A percentile compares a stretch with the other conserved stretches of the same genome.
phyloP scores from a whole-genome alignment of 1,139 yeast species.

The Saccharomyces hybrid region DNA sequence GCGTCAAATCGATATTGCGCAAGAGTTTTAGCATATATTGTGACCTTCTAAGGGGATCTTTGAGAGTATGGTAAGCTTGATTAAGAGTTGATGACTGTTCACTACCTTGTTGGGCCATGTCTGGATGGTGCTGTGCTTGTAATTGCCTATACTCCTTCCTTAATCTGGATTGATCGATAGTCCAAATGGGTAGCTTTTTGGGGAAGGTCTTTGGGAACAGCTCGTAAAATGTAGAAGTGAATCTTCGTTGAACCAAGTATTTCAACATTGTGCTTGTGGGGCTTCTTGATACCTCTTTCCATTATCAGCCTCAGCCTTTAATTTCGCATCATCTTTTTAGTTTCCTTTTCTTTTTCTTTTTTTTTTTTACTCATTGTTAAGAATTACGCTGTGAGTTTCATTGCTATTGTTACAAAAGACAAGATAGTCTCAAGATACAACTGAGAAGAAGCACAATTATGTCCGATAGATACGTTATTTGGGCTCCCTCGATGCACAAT shows the following conservation, averaged over 20 bases:
- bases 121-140: constrained; percentile 81
- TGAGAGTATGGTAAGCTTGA: constrained; percentile 64
- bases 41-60: constrained; percentile 64
- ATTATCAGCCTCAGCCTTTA: not conserved
- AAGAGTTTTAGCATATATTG: constrained; percentile 44
- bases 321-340: not conserved
- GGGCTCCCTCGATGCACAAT: not conserved
- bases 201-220: constrained; percentile 75
- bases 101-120: constrained; percentile 36
- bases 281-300: not conserved
- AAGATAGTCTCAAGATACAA: not conserved
- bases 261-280: not conserved
- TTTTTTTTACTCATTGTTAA: not conserved
- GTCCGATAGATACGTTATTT: constrained; percentile 4
- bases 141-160: constrained; percentile 67
- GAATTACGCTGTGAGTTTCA: not conserved
- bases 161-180: constrained; percentile 46
- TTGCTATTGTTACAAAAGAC: not conserved
- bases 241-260: constrained; percentile 11
- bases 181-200: constrained; percentile 58
- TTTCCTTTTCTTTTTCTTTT: not conserved
- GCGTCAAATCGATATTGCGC: constrained; percentile 39
- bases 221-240: constrained; percentile 37
- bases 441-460: not conserved
- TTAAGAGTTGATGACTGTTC: constrained; percentile 46